These are phyloP conservation scores for Drechslerella coelobrocha DNA, from an alignment of 2,329 filamentous ascomycete species.

Conservation along the genomic window DNA sequence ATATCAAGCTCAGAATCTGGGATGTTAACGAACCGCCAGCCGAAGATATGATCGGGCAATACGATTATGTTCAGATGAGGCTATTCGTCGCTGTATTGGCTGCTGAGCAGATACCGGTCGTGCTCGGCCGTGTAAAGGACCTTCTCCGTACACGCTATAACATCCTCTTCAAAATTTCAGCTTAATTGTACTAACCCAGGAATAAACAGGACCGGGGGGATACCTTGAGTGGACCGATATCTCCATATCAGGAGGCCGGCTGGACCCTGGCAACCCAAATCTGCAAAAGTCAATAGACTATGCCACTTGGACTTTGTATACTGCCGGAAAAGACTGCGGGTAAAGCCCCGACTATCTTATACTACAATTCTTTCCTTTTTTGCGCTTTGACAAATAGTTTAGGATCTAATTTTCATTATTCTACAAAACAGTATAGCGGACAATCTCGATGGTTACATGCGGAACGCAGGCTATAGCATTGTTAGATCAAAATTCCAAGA, in stretches of 20 bases:
- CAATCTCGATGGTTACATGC: too few relatives aligned
- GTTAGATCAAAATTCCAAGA: neutral
- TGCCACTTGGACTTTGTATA: neutral
- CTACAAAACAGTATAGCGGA: too few relatives aligned
- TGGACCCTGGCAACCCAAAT: neutral
- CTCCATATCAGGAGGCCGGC: neutral
- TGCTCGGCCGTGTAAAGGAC: neutral
- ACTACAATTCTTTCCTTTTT: too few relatives aligned
- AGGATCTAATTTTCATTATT: too few relatives aligned
- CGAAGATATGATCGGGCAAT: constrained; percentile 3
- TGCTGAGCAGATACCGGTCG: constrained; percentile 6
- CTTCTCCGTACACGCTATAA: neutral
- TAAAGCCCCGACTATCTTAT: neutral
- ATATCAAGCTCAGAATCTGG: constrained; percentile 11
- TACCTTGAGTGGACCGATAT: constrained; percentile 12
- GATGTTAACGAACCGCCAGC: constrained; percentile 15
- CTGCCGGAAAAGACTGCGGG: constrained; percentile 8
- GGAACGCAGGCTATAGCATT: constrained; percentile 2
- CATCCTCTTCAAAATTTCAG: neutral
- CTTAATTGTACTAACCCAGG: neutral
- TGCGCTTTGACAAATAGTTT: too few relatives aligned
- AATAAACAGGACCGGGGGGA: neutral
- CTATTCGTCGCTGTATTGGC: constrained; percentile 9
- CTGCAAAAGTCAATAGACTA: neutral
- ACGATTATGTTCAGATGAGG: constrained; percentile 23